Conservation (phyloP, 148 eudicot genomes). For the Rhododendron vialii region DNA sequence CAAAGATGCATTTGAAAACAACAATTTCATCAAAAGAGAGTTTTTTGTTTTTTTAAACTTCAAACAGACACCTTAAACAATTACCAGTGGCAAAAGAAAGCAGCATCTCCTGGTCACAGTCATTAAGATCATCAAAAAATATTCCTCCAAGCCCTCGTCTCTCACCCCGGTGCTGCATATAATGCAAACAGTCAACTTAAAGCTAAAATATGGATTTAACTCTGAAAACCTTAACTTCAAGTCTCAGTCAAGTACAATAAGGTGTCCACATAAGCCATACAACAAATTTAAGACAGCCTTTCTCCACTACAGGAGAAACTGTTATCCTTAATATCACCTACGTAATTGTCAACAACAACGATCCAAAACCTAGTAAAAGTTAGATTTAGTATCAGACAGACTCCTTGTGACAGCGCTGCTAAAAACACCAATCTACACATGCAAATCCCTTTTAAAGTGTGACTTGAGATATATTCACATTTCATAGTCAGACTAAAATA, state of each 20-base stretch:
- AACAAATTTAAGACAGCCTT: neutral
- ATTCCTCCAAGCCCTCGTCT: slow-evolving; percentile 98
- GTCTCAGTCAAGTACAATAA: neutral
- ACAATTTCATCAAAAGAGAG: neutral
- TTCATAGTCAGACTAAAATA: neutral
- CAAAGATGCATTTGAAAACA: neutral
- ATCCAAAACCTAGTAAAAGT: neutral
- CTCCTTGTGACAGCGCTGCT: neutral
- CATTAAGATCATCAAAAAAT: slow-evolving; percentile 93
- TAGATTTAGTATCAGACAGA: neutral
- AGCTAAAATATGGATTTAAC: neutral
- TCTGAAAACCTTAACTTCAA: neutral
- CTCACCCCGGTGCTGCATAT: slow-evolving; percentile 84
- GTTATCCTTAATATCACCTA: neutral
- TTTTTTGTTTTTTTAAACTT: neutral
- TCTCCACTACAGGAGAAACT: neutral
- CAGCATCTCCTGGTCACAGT: slow-evolving; percentile 96
- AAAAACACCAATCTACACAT: neutral
- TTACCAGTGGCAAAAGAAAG: slow-evolving; percentile 91
- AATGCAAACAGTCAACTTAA: slow-evolving; percentile 6
- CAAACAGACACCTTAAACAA: neutral
- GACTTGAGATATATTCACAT: neutral
- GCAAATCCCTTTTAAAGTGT: neutral
- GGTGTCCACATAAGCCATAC: neutral
- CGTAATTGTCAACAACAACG: neutral